Evolutionary conservation across 345 rosid species (phyloP), one percentile per base, ranked within the genome.

Genomic region (Dovyalis caffra): DNA sequence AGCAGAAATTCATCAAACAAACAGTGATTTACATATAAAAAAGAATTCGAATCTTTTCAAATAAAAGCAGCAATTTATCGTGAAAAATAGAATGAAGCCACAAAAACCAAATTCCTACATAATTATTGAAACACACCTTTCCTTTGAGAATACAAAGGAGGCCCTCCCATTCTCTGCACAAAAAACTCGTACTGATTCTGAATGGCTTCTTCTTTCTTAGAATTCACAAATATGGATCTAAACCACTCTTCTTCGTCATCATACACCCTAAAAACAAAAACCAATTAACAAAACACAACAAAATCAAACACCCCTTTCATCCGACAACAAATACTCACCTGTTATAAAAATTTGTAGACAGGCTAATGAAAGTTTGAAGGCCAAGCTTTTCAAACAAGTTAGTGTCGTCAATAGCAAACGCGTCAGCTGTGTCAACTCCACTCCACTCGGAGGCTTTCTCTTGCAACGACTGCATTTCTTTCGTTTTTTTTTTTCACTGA

Each of bases 111-210:
- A 64, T 12, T 23, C 1, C 3, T 10, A 40, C 1, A 28, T 26
- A 9, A 1, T 32, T 15, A 15, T 2, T 25, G 28, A 56, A 66
- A 49, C 81, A 1, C 34, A 88, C 96, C 96, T 87, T 85, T 92
- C 68, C 98, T 82, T 75, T 94, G 90, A 43, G 97, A 94, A 73
- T 83, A 94, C 78, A 94, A 81, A 57, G 90, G 88, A 70, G 98
- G 97, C 2, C 98, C 98, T 25, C 98, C 98, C 98, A 94, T 90
- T 76, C 97, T 82, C 86, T 92, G 96, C 70, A 89, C 94, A 64
- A 94, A 92, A 86, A 94, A 94, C 83, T 94, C 98, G 40, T 92
- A 92, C 69, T 90, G 97, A 71, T 94, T 94, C 74, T 88, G 94
- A 67, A 92, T 90, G 0, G 98, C 97, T 34, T 90, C 97, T 78